Conservation (phyloP, 768 basidiomycete genomes). For the Lactarius akahatsu region DNA sequence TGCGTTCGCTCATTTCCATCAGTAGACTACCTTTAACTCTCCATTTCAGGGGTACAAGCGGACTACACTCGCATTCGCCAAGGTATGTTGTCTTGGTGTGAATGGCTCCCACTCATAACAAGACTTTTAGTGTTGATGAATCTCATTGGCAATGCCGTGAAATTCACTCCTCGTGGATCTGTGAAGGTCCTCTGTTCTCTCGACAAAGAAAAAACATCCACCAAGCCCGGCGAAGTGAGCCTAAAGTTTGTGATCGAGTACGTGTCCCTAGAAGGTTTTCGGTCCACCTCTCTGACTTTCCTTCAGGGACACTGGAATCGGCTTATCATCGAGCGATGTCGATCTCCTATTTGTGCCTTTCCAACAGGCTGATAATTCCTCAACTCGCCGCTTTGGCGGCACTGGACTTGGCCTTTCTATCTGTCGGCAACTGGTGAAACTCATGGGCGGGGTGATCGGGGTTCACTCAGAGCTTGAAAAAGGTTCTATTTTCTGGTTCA, state of each 20-base stretch:
- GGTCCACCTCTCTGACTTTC: background rate
- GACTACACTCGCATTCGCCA: slow-evolving; percentile 76
- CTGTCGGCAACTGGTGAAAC: slow-evolving; percentile 68
- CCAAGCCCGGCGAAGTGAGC: slow-evolving; percentile 44
- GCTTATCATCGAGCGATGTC: slow-evolving; percentile 62
- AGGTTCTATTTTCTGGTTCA: slow-evolving; percentile 74
- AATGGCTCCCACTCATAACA: background rate
- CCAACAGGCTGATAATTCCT: slow-evolving; percentile 77
- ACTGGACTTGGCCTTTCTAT: slow-evolving; percentile 77
- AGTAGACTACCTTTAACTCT: background rate
- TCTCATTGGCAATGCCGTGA: slow-evolving; percentile 73
- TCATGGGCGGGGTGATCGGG: slow-evolving; percentile 74
- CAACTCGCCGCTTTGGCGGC: slow-evolving; percentile 72
- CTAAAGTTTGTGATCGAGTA: slow-evolving; percentile 69
- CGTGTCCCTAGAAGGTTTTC: background rate
- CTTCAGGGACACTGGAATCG: slow-evolving; percentile 68
- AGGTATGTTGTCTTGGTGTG: slow-evolving; percentile 39
- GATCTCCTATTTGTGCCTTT: slow-evolving; percentile 72
- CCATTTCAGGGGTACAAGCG: slow-evolving; percentile 56
- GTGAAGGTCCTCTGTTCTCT: slow-evolving; percentile 62
- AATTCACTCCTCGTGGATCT: slow-evolving; percentile 64
- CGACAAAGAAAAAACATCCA: slow-evolving; percentile 39
- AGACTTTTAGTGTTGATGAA: slow-evolving; percentile 63
- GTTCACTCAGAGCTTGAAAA: slow-evolving; percentile 62
- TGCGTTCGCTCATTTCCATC: slow-evolving; percentile 28